Conservation (phyloP, 805 yeast genomes). For the Myxozyma sirexii region DNA sequence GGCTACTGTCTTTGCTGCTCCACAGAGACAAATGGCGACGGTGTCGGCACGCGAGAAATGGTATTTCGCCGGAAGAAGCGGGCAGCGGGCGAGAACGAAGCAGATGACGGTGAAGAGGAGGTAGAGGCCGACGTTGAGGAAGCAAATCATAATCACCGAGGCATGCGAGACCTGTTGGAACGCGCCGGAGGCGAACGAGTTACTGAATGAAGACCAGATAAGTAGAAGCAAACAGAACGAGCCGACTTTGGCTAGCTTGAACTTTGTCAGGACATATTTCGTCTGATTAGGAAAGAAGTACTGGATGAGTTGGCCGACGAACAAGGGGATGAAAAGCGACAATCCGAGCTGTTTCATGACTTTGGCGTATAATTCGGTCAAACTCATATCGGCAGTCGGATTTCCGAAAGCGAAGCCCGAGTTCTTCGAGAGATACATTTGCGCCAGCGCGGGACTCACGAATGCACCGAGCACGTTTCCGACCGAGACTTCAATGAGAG, state of each 20-base stretch:
- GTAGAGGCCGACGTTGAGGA: constrained; percentile 80
- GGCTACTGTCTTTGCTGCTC: constrained; percentile 93
- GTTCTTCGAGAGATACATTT: constrained; percentile 60
- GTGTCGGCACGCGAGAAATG: constrained; percentile 73
- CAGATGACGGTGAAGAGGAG: constrained; percentile 72
- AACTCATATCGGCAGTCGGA: constrained; percentile 58
- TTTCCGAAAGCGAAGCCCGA: constrained; percentile 73
- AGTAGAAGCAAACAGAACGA: constrained; percentile 76
- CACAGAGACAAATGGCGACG: constrained; percentile 79
- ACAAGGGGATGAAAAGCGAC: constrained; percentile 78
- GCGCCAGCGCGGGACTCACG: constrained; percentile 81
- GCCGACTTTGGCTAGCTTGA: constrained; percentile 71
- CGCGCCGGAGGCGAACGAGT: constrained; percentile 78
- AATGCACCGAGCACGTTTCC: constrained; percentile 88
- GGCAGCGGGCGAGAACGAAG: constrained; percentile 62
- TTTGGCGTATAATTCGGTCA: constrained; percentile 59
- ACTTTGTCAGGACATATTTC: constrained; percentile 59
- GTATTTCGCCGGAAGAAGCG: constrained; percentile 53
- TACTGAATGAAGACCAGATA: constrained; percentile 52
- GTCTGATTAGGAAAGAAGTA: constrained; percentile 67
- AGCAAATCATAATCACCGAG: constrained; percentile 74
- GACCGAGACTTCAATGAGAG: constrained; percentile 80
- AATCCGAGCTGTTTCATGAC: constrained; percentile 89
- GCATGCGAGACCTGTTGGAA: constrained; percentile 69
- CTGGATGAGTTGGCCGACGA: constrained; percentile 85